Percentiles rank a stretch among this genome's conserved stretches.
Conservation (phyloP, 768 basidiomycete species). For the Saitozyma podzolica region DNA sequence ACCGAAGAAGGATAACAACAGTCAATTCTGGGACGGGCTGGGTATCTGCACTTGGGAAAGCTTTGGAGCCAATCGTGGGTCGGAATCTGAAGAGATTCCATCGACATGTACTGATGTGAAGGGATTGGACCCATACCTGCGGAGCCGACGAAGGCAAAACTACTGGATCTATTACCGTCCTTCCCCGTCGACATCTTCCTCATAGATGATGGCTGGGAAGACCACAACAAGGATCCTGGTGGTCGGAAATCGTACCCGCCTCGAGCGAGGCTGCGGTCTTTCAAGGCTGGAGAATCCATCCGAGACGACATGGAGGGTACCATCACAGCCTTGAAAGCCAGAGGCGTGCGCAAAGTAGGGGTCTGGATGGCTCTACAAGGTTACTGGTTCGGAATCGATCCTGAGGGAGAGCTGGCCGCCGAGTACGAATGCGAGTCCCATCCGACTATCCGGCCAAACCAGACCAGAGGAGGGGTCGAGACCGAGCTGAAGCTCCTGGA, state of each 20-base stretch:
- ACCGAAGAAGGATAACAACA: neutral
- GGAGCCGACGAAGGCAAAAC: constrained; percentile 19
- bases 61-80: too few relatives aligned
- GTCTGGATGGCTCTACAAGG: constrained; percentile 44
- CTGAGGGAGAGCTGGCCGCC: constrained; percentile 13
- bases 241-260: too few relatives aligned
- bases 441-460: constrained; percentile 8
- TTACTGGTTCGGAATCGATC: constrained; percentile 38
- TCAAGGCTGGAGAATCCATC: constrained; percentile 16
- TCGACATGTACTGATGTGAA: too few relatives aligned
- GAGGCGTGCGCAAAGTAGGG: constrained; percentile 25
- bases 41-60: constrained; percentile 43
- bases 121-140: too few relatives aligned
- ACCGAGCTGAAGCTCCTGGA: too few relatives aligned
- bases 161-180: constrained; percentile 20
- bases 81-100: too few relatives aligned
- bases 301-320: constrained; percentile 20
- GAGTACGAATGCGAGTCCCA: constrained; percentile 26
- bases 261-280: constrained; percentile 13
- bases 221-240: too few relatives aligned
- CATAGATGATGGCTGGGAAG: constrained; percentile 49
- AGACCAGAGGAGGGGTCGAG: constrained; percentile 19
- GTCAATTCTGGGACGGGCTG: constrained; percentile 30
- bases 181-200: constrained; percentile 36
- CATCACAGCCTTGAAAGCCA: constrained; percentile 17